These are phyloP conservation scores for Candida easanensis DNA, from an alignment of 805 yeast genomes.

Conservation along the genomic window DNA sequence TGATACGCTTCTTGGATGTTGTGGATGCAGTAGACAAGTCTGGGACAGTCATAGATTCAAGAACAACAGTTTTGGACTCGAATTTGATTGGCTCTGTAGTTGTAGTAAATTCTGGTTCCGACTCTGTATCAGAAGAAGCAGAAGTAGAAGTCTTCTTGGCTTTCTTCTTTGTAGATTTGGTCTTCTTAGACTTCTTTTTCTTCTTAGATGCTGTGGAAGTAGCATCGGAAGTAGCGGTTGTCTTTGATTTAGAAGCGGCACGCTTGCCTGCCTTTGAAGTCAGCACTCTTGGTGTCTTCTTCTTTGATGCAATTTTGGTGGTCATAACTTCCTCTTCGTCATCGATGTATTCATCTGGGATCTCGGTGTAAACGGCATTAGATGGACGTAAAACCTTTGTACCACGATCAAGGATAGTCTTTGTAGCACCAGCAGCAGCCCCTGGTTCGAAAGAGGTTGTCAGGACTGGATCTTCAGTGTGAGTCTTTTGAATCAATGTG, in stretches of 20 bases:
- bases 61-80: not conserved
- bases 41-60: not conserved
- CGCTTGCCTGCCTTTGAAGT: no score
- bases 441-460: not conserved
- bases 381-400: not conserved
- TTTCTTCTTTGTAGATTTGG: not conserved
- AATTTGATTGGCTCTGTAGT: not conserved
- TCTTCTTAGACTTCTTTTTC: not conserved
- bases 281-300: no score
- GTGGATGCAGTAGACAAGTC: not conserved
- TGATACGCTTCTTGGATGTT: conserved; percentile 1
- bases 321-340: not conserved
- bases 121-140: not conserved
- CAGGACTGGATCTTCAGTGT: conserved; percentile 1
- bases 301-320: no score
- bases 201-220: not conserved
- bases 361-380: not conserved
- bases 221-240: not conserved
- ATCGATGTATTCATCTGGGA: not conserved
- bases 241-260: no score
- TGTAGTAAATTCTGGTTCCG: not conserved
- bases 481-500: conserved; percentile 19
- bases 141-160: not conserved
- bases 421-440: not conserved
- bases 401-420: not conserved